phyloP scores from a whole-genome alignment of 176 grass and related monocot genomes.

The Puya raimondii region DNA sequence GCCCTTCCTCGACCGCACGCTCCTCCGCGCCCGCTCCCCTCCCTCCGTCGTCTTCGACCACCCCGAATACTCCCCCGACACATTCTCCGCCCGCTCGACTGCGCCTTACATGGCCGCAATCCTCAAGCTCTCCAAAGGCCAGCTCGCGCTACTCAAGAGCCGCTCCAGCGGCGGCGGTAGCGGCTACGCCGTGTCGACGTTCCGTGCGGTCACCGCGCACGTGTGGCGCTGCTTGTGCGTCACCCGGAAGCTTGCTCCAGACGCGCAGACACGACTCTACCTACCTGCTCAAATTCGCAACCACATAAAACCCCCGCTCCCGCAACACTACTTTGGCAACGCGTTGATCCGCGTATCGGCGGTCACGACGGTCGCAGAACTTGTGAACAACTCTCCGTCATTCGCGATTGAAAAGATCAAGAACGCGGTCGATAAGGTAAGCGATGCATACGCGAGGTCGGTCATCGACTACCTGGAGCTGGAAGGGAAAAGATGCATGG shows the following conservation, averaged over 20 bases:
- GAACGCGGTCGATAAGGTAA: neutral
- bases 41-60: constrained; percentile 45
- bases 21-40: constrained; percentile 55
- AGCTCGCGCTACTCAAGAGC: constrained; percentile 34
- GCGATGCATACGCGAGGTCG: neutral
- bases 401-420: neutral
- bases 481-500: neutral
- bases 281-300: constrained; percentile 49
- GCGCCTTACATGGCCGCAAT: constrained; percentile 43
- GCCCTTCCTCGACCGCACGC: constrained; percentile 48
- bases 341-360: neutral
- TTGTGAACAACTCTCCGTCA: neutral
- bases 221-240: constrained; percentile 75
- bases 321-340: constrained; percentile 39
- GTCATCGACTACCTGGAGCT: neutral
- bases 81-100: constrained; percentile 23
- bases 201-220: constrained; percentile 55
- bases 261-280: constrained; percentile 42
- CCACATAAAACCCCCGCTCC: constrained; percentile 46
- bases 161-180: constrained; percentile 11
- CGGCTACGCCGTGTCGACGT: constrained; percentile 36
- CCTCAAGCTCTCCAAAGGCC: constrained; percentile 37
- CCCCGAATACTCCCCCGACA: constrained; percentile 43
- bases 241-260: constrained; percentile 21
- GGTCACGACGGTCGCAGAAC: neutral